Percentiles rank a stretch among this genome's conserved stretches.
phyloP scores from a whole-genome alignment of 2,329 filamentous ascomycete genomes.

The Cladophialophora exuberans region DNA sequence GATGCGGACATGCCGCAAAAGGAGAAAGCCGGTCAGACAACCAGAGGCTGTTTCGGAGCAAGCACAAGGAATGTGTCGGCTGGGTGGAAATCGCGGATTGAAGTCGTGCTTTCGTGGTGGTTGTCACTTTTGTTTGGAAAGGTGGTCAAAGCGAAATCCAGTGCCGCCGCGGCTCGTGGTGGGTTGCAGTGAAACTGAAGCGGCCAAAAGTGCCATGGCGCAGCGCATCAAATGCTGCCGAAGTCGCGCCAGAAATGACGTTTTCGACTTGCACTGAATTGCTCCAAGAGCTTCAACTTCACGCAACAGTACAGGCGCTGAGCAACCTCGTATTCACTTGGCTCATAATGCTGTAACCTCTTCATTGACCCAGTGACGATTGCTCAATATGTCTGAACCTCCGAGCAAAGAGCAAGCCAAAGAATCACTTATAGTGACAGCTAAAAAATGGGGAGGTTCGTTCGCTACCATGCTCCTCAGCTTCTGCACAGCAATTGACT shows the following conservation, averaged over 20 bases:
- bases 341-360: not conserved
- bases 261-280: not conserved
- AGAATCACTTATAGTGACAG: constrained; percentile 27
- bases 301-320: not conserved
- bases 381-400: constrained; percentile 27
- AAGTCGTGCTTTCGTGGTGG: not conserved
- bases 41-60: no score
- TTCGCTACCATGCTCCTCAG: constrained; percentile 5
- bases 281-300: not conserved
- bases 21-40: not conserved
- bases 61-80: no score
- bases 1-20: constrained; percentile 43
- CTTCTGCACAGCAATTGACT: constrained; percentile 25
- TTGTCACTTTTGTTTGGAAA: constrained; percentile 13
- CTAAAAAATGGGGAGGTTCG: constrained; percentile 36
- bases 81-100: no score
- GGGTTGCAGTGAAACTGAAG: constrained; percentile 11
- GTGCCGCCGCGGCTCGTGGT: constrained; percentile 12
- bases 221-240: constrained; percentile 4
- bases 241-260: constrained; percentile 10
- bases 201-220: no score
- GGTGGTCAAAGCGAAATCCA: constrained; percentile 25
- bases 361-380: no score
- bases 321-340: no score
- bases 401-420: constrained; percentile 26